phyloP scores from a whole-genome alignment of 106 monocot genomes.

The Narthecium ossifragum region DNA sequence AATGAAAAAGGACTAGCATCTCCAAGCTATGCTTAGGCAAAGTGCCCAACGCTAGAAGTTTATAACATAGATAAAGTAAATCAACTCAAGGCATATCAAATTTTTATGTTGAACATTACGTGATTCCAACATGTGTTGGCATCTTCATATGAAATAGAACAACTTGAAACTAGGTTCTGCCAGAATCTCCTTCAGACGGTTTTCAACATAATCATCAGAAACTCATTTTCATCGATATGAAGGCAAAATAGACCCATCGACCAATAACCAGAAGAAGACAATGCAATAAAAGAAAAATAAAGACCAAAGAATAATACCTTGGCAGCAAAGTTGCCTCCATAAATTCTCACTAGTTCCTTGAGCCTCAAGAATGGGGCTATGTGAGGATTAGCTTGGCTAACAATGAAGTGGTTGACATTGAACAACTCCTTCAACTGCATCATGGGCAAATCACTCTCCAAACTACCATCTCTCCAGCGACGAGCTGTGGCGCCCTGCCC shows the following conservation, averaged over 20 bases:
- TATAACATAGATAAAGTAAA: too few species aligned
- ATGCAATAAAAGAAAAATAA: not conserved
- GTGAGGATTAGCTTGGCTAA: slow-evolving; percentile 97
- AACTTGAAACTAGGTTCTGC: too few species aligned
- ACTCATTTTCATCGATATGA: too few species aligned
- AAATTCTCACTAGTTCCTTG: slow-evolving; percentile 76
- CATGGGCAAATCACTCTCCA: slow-evolving; percentile 96
- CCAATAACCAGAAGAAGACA: not conserved
- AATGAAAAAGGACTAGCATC: slow-evolving; percentile 1
- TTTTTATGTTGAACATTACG: too few species aligned
- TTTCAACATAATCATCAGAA: too few species aligned
- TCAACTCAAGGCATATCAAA: too few species aligned
- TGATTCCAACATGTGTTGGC: too few species aligned
- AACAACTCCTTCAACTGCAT: slow-evolving; percentile 92
- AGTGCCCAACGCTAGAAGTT: too few species aligned
- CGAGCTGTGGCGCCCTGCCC: slow-evolving; percentile 21
- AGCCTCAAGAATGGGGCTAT: slow-evolving; percentile 80
- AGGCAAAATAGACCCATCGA: not conserved
- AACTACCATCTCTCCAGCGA: slow-evolving; percentile 92
- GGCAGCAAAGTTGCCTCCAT: slow-evolving; percentile 91
- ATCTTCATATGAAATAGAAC: too few species aligned
- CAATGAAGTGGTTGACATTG: slow-evolving; percentile 98
- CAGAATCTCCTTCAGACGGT: too few species aligned
- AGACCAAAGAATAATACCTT: slow-evolving; percentile 42
- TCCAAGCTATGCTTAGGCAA: too few species aligned